These are phyloP conservation scores for Pestalotiopsis sp. DNA, from an alignment of 2,329 filamentous ascomycete species.

Conservation along the genomic window DNA sequence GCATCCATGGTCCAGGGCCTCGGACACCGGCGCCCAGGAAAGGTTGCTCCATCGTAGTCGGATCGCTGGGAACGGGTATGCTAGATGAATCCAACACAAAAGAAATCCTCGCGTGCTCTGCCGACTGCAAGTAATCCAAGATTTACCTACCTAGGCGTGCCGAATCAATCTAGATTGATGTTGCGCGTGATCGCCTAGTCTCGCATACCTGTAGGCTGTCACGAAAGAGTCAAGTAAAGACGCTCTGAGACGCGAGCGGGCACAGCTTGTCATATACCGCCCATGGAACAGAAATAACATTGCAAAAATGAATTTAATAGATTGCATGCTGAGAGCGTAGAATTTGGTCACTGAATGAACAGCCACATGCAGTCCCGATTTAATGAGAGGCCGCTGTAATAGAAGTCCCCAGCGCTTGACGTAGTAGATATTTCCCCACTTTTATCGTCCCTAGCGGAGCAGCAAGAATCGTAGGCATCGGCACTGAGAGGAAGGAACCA, in stretches of 20 bases:
- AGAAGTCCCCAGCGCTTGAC: not conserved
- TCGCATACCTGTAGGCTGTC: not conserved
- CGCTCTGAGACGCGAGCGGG: not conserved
- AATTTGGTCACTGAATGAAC: too few relatives aligned
- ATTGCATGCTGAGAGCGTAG: not conserved
- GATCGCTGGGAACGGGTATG: not conserved
- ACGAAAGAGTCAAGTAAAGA: not conserved
- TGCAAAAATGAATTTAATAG: not conserved
- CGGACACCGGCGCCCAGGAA: not conserved
- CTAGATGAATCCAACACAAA: not conserved
- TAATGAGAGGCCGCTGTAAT: not conserved
- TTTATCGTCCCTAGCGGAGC: not conserved
- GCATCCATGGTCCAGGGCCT: too few relatives aligned
- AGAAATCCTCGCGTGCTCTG: not conserved
- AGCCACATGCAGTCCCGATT: not conserved
- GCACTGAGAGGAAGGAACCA: too few relatives aligned
- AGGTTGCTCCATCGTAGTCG: not conserved
- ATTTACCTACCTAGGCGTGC: not conserved
- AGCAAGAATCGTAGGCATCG: not conserved
- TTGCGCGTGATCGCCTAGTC: not conserved
- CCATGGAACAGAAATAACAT: not conserved
- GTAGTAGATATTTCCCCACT: slow-evolving; percentile 11
- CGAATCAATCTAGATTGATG: not conserved
- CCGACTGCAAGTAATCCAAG: not conserved
- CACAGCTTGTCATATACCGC: not conserved